These are phyloP conservation scores for Kodamaea arcana DNA, from an alignment of 1,139 yeast species.

Conservation along the genomic window DNA sequence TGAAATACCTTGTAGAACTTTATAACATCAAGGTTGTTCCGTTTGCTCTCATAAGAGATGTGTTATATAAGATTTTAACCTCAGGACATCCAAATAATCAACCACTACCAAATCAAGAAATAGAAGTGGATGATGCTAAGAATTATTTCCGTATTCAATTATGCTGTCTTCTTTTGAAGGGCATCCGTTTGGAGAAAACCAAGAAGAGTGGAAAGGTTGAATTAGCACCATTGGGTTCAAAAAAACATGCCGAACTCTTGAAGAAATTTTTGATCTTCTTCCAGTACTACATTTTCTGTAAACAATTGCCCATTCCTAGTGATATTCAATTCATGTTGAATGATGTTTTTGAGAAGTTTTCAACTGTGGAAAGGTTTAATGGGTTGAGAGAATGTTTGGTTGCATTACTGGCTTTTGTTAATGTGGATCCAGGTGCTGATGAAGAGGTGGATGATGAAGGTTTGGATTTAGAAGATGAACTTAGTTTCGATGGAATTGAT, in stretches of 20 bases:
- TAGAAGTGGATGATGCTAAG: constrained; percentile 54
- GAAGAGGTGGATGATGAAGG: constrained; percentile 7
- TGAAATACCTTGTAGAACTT: constrained; percentile 58
- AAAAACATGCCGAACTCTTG: constrained; percentile 24
- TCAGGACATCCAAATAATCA: constrained; percentile 65
- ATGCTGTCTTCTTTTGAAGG: constrained; percentile 28
- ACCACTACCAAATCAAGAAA: constrained; percentile 47
- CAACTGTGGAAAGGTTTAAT: constrained; percentile 33
- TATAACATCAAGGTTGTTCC: constrained; percentile 47
- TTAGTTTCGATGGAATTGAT: constrained; percentile 6
- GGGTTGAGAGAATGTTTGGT: constrained; percentile 39
- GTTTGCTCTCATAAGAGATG: constrained; percentile 45
- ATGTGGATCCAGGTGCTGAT: constrained; percentile 6
- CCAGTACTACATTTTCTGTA: constrained; percentile 71
- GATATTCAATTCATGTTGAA: constrained; percentile 57
- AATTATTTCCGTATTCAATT: constrained; percentile 72
- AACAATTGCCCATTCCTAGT: constrained; percentile 59
- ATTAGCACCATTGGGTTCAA: constrained; percentile 2
- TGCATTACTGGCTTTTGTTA: constrained; percentile 27
- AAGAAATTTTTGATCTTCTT: constrained; percentile 55
- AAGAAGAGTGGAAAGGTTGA: constrained; percentile 1
- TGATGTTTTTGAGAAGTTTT: constrained; percentile 34
- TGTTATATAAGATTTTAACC: constrained; percentile 58
- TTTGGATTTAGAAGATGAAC: constrained; percentile 3
- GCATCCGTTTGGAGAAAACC: constrained; percentile 6